Evolutionary conservation across 1,139 yeast species (phyloP), one percentile per base, ranked within the genome.

Genomic region (Blastobotrys ciferrii): DNA sequence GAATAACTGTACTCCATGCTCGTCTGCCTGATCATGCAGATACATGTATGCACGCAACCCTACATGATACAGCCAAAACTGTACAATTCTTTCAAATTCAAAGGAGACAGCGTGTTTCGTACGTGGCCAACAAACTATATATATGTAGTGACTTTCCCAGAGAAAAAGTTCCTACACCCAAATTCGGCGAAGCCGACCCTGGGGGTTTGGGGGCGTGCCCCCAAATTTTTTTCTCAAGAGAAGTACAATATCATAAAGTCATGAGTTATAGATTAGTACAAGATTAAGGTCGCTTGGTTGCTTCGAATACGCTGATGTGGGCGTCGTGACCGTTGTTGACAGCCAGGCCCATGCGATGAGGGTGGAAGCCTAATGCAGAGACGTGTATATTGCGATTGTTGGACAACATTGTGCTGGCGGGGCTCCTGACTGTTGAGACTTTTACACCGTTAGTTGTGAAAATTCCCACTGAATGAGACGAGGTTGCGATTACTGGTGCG

Each of bases 281-380:
- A 19, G 18, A 28, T 30, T 19, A 37, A 20, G 40, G 40, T 28
- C 48, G 47, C 15, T 49, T 50, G 18, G 66, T 64, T 58, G 86
- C 80, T 47, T 74, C 72, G 61, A 84, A 87, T 20, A 91, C 71
- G 56, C 80, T 80, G 43, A 91, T 82, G 56, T 78, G 79, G 1
- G 91, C 76, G 61, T 87, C 95, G 61, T 87, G 95, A 49, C 83
- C 78, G 62, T 86, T 86, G 59, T 85, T 84, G 0, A 88, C 87
- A 1, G 97, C 98, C 65, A 92, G 65, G 78, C 87, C 80, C 96
- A 92, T 87, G 54, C 94, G 74, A 64, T 94, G 98, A 1, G 99
- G 99, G 64, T 92, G 99, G 65, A 92, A 81, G 0, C 84, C 75
- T 53, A 89, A 67, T 11, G 81, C 73, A 4, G 91, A 81, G 47